Evolutionary conservation across 192 early-diverging fungal genomes (phyloP), one percentile per base, ranked within the genome.

Genomic region (Coemansia sp.): DNA sequence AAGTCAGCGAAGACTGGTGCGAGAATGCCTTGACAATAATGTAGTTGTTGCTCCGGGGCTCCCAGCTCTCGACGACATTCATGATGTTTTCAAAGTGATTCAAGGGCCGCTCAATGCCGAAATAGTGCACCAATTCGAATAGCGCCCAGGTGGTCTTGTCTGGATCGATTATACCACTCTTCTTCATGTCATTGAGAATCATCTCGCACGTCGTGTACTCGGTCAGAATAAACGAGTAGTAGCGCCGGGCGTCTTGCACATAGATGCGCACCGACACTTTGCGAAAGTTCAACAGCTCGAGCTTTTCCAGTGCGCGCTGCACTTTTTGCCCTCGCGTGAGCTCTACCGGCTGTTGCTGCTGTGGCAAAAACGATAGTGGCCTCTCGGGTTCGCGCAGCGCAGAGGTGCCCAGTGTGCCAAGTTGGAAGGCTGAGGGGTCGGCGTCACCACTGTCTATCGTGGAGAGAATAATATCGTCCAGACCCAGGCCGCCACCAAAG

Each of bases 31-130:
- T 82, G 91, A 85, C 67, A 90, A 86, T 70, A 90, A 88, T 49
- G 91, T 90, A 86, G 93, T 95, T 70, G 85, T 84, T 72, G 89
- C 87, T 71, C 85, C 87, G 60, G 76, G 77, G 76, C 72, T 96
- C 94, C 97, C 97, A 98, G 24, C 90, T 86, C 63, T 87, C 88
- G 34, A 97, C 88, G 6, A 96, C 80, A 61, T 91, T 89, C 61
- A 93, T 88, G 11, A 98, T 86, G 16, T 91, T 87, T 74, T 97
- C 97, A 92, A 94, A 98, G 72, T 95, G 92, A 31, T 93, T 87
- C 40, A 98, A 68, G 27, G 95, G 95, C 67, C 97, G 87, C 82
- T 98, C 96, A 54, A 97, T 82, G 41, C 91, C 90, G 80, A 92
- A 89, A 68, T 96, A 89, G 69, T 93, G 92, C 36, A 91, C 89